Base-by-base conservation (phyloP, 2,329 filamentous ascomycete genomes). In the Fusarium sp. region DNA sequence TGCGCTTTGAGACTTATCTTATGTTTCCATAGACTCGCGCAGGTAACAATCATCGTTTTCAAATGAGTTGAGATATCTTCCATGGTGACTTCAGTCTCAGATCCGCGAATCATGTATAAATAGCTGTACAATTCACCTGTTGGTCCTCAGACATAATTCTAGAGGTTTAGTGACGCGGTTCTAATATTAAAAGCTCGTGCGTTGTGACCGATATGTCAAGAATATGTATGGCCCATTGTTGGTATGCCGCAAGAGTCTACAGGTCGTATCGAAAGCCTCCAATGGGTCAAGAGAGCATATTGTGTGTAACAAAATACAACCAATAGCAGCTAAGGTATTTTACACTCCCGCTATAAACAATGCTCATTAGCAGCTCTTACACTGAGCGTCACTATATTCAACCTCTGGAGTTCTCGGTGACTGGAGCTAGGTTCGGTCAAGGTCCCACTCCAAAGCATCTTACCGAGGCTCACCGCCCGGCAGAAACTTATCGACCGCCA, bases 401-500 rank as follows among this genome's bases (percentile, higher is more conserved):
- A 24, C 28, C 36, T 22, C 20, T 15, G 35, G 14, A 51, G 22
- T 48, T 47, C 51, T 69, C 45, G 51, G 65, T 69, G 57, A 15
- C 30, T 44, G 22, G 39, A 48, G 62, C 36, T 42, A 57, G 42
- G 8, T 42, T 56, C 47, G 60, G 59, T 47, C 20, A 26, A 24
- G n/a, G 48, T 66, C 72, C 74, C 74, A 75, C 66, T 54, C 9
- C 30, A 30, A n/a, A 24, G 10, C 24, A 28, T 41, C 65, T 68
- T 44, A 74, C 69, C 59, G 33, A 54, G 1, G 1, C 35, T 65
- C 68, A 83, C 82, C 82, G 82, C 83, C 81, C 79, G 81, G 82
- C 82, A 83, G 79, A 83, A 83, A 72, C 53, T 62, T 36, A 53
- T 68, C 64, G 70, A 76, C 77, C 75, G 76, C 79, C 80, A 83